phyloP scores from a whole-genome alignment of 1,139 yeast genomes.

The Hyphopichia pseudoburtonii region DNA sequence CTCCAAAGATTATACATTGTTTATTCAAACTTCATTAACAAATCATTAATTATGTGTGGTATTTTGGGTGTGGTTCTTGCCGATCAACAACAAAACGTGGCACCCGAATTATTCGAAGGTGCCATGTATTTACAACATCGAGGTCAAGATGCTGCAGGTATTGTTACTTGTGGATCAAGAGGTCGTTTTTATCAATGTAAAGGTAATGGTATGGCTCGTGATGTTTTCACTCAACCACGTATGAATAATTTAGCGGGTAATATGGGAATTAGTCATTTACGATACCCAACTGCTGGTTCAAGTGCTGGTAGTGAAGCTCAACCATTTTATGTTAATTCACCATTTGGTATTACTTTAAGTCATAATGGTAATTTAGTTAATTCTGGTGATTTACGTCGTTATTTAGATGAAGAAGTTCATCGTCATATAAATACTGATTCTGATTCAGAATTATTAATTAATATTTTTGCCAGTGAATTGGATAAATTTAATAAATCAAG shows the following conservation, averaged over 20 bases:
- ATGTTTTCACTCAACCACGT: conserved; percentile 85
- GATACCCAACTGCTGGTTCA: conserved; percentile 99
- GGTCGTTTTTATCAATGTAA: conserved; percentile 96
- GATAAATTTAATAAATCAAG: conserved; percentile 91
- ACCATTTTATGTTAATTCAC: conserved; percentile 96
- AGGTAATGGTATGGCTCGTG: conserved; percentile 99
- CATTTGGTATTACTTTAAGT: conserved; percentile 86
- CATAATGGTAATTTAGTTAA: conserved; percentile 96
- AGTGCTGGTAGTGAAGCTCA: conserved; percentile 97
- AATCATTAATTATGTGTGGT: conserved; percentile 74
- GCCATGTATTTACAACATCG: conserved; percentile 93
- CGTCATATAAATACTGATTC: conserved; percentile 97
- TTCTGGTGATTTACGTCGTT: conserved; percentile 70
- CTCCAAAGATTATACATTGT: too few relatives aligned
- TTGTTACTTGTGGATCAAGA: conserved; percentile 90
- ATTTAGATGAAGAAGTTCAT: conserved; percentile 90
- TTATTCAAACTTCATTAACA: too few relatives aligned
- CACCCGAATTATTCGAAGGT: conserved; percentile 90
- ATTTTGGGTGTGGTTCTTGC: conserved; percentile 85
- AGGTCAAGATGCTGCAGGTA: conserved; percentile 99
- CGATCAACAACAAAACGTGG: conserved; percentile 70
- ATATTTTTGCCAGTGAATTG: conserved; percentile 87
- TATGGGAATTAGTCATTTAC: conserved; percentile 92
- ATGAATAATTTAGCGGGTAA: conserved; percentile 82
- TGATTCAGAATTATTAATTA: conserved; percentile 86